These are phyloP conservation scores for Vanrija sp. DNA, from an alignment of 1,284 basidiomycete species.

Conservation along the genomic window DNA sequence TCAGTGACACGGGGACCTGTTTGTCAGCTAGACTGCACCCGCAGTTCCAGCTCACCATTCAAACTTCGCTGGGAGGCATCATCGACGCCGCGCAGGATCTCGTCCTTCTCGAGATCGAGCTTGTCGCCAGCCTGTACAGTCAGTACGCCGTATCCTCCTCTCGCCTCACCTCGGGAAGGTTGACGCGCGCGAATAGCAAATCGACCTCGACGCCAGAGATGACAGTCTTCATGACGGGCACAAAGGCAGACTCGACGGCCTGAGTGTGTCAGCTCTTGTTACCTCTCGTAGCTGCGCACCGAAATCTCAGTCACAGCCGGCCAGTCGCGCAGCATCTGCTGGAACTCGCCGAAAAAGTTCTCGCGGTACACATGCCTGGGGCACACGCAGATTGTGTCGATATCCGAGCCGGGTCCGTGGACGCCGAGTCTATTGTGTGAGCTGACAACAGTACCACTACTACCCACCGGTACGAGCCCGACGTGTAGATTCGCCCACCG, in stretches of 20 bases:
- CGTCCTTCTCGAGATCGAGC: conserved; percentile 83
- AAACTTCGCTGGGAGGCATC: conserved; percentile 92
- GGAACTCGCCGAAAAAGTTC: conserved; percentile 92
- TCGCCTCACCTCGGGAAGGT: conserved; percentile 40
- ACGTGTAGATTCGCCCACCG: conserved; percentile 98
- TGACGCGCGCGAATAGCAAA: conserved; percentile 73
- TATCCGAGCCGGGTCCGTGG: conserved; percentile 93
- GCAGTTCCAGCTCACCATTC: conserved; percentile 60
- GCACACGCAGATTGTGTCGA: conserved; percentile 97
- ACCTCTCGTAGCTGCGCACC: conserved; percentile 56
- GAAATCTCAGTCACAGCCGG: conserved; percentile 87
- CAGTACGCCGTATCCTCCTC: neutral
- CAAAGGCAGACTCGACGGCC: conserved; percentile 94
- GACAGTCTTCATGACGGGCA: conserved; percentile 89
- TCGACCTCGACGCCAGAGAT: conserved; percentile 91
- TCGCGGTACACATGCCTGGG: conserved; percentile 92
- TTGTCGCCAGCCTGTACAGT: conserved; percentile 77
- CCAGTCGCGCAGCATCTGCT: conserved; percentile 77
- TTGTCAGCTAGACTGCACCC: conserved; percentile 6
- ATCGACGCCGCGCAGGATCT: conserved; percentile 86
- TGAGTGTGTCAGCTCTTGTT: conserved; percentile 37
- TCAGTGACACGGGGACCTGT: conserved; percentile 92
- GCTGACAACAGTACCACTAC: neutral
- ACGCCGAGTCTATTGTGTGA: conserved; percentile 64
- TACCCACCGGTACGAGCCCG: conserved; percentile 78